Evolutionary conservation across 305 asterid genomes (phyloP), one percentile per base, ranked within the genome.

Genomic region (Fraxinus xanthoxyloides): DNA sequence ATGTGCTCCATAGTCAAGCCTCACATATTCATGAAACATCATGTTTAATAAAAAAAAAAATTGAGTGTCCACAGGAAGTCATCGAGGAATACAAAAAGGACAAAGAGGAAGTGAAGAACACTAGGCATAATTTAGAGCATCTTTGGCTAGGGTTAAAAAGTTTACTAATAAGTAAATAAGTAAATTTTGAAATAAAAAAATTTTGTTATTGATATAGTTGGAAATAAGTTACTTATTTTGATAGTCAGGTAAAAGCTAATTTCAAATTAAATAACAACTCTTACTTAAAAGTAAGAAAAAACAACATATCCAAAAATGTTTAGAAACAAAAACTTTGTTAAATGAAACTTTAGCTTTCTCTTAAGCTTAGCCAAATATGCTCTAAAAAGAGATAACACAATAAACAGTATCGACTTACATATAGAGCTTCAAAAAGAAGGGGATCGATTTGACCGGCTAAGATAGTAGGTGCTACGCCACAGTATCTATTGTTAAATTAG

Each of bases 371-470:
- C 73, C 40, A 69, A 54, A 54, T 54, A n/a, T 54, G 63, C 63
- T 54, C 24, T 54, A 54, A 54, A n/a, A 54, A n/a, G 7, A 31
- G n/a, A 70, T 6, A 70, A 35, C 76, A 81, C 28, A 63, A 61
- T 56, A 79, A 48, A 48, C 36, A 65, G 69, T 56, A 17, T 78
- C 7, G 48, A 89, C 99, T 91, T 87, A 93, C 98, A 84, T 93
- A 95, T 80, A 93, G 88, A 83, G 97, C 95, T 88, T 95, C 99
- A 80, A 95, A 95, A 79, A 92, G 97, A 85, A 92, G 69, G 72
- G 98, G 95, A 86, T 93, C 98, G 78, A 93, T 88, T 86, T 83
- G 92, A 73, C 97, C 99, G 81, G 95, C 97, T 89, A 93, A 90
- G 43, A 95, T 73, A 17, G 94, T 90, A 9, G 98, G 97, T 21